A percentile compares a stretch with the other conserved stretches of the same genome.
phyloP scores from a whole-genome alignment of 2,329 filamentous ascomycete species.

The Neonectria ditissima region DNA sequence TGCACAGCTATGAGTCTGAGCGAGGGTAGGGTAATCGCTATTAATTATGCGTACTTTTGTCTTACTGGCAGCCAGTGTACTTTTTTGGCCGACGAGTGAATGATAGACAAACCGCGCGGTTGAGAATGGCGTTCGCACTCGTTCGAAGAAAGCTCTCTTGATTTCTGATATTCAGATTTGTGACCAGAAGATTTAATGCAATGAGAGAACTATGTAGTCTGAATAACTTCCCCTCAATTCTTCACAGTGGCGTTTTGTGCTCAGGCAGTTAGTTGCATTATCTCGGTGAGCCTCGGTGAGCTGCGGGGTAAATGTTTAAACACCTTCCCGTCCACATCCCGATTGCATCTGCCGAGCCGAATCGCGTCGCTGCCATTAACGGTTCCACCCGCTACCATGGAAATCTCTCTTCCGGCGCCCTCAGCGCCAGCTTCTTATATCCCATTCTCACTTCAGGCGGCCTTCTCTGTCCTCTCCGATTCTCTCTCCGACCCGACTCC shows the following conservation, averaged over 20 bases:
- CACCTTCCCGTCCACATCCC: conserved; percentile 39
- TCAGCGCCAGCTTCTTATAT: conserved; percentile 11
- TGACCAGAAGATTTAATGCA: background rate
- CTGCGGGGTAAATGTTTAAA: conserved; percentile 48
- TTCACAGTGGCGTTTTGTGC: background rate
- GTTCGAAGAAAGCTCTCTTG: too few relatives aligned
- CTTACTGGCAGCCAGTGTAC: background rate
- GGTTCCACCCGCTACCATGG: conserved; percentile 41
- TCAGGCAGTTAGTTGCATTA: background rate
- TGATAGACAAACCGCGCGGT: too few relatives aligned
- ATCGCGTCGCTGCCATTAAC: conserved; percentile 32
- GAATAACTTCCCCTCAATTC: too few relatives aligned
- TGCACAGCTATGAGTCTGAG: background rate
- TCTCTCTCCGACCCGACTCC: background rate
- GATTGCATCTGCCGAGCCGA: conserved; percentile 48
- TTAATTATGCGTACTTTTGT: background rate
- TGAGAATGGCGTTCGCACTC: too few relatives aligned
- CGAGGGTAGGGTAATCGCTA: background rate
- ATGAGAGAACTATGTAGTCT: background rate
- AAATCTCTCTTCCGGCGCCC: conserved; percentile 44
- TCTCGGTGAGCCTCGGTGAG: conserved; percentile 33
- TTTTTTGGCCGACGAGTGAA: too few relatives aligned
- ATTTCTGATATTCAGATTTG: background rate
- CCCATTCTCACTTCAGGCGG: background rate
- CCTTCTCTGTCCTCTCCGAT: background rate